Base-by-base conservation (phyloP, 192 early-diverging fungal genomes). In the Entomortierella chlamydospora region DNA sequence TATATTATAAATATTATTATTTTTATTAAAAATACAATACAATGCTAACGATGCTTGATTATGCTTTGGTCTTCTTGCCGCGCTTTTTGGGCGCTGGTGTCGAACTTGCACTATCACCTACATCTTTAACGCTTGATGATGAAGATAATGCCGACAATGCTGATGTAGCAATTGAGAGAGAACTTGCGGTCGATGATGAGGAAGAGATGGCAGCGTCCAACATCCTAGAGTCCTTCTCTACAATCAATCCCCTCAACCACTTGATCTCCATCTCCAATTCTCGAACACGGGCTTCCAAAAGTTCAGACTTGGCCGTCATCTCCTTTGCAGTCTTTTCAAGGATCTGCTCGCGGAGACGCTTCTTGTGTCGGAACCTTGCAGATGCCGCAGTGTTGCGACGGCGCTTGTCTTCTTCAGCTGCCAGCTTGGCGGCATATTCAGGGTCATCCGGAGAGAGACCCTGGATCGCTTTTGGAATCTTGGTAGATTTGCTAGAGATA, bases 351-450 rank as follows among this genome's bases (percentile, higher is more conserved):
- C 94, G 89, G 68, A 92, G 80, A 81, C 98, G 97, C 81, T 98
- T 99, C 84, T 97, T 96, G 49, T 92, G 87, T 20, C 98, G 90
- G 88, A 99, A 99, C 22, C 98, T 85, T 17, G 96, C 97, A 8
- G 94, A 96, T 1, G 98, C 98, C 5, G 91, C 96, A 3, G 96
- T 99, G 88, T 99, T 99, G 50, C 97, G 88, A 23, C 91, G 86
- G 47, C 97, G 90, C 85, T 98, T 97, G 81, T 99, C 96, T 33
- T 92, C 93, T 43, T 92, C 89, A 2, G 87, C 89, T 0, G 84
- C 78, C 18, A 70, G 37, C 57, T 77, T 70, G 4, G 52, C 30
- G 7, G 57, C 34, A 37, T 68, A 66, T 7, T 82, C 81, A 5
- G 68, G 51, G 30, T 82, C 72, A 7, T 74, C 64, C 6, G 55